Evolutionary conservation across 1,139 yeast genomes (phyloP).

Genomic region (Pichia terricola): DNA sequence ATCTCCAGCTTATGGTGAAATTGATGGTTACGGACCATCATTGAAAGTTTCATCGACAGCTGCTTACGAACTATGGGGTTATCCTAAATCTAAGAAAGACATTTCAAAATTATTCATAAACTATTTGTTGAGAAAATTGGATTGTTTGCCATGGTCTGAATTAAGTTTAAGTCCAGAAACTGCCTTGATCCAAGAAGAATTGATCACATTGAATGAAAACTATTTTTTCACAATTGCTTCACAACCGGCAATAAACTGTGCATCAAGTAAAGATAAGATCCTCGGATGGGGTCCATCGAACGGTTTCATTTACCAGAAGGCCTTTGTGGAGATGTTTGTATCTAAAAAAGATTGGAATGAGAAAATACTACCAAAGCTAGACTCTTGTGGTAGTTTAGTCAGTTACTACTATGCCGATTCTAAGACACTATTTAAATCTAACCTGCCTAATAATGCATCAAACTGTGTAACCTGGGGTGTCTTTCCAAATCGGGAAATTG

Average conservation of each 20-base stretch:
- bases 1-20: conserved; percentile 96
- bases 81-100: conserved; percentile 57
- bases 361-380: conserved; percentile 43
- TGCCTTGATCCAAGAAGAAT: conserved; percentile 82
- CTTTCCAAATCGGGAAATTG: conserved; percentile 76
- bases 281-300: conserved; percentile 95
- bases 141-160: conserved; percentile 88
- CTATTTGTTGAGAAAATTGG: conserved; percentile 67
- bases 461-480: conserved; percentile 95
- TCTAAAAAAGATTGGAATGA: conserved; percentile 60
- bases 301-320: conserved; percentile 87
- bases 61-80: conserved; percentile 77
- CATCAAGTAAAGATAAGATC: conserved; percentile 68
- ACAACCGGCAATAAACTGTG: conserved; percentile 85
- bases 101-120: conserved; percentile 59
- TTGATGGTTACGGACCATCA: conserved; percentile 93
- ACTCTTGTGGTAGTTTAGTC: conserved; percentile 32
- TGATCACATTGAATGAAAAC: conserved; percentile 62
- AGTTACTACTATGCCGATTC: conserved; percentile 69
- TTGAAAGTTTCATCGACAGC: conserved; percentile 65
- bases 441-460: conserved; percentile 41
- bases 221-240: conserved; percentile 88
- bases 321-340: conserved; percentile 84
- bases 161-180: conserved; percentile 81
- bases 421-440: conserved; percentile 48